phyloP scores from a whole-genome alignment of 2,329 filamentous ascomycete genomes.

The Tricladium varicosporioides region DNA sequence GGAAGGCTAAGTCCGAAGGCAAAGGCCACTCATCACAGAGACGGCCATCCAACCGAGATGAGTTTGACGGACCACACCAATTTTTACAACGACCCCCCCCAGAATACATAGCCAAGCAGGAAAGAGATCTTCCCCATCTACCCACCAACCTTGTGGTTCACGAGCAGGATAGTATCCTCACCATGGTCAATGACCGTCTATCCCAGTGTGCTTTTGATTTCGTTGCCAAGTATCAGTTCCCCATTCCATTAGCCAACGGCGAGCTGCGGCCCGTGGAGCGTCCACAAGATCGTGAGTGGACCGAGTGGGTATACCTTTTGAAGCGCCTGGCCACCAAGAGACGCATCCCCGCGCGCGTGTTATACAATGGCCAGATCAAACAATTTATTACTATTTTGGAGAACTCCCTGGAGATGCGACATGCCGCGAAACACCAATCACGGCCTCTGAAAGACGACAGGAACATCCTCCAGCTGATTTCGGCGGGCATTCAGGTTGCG shows the following conservation, averaged over 20 bases:
- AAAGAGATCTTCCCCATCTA: conserved; percentile 76
- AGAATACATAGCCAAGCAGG: conserved; percentile 71
- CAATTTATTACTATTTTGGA: conserved; percentile 86
- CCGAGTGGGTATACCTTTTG: conserved; percentile 85
- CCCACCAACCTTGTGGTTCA: conserved; percentile 79
- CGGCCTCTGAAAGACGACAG: conserved; percentile 83
- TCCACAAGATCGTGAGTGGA: conserved; percentile 81
- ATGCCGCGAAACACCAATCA: conserved; percentile 80
- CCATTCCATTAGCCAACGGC: conserved; percentile 68
- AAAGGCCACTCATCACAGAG: conserved; percentile 55
- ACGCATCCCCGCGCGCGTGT: conserved; percentile 76
- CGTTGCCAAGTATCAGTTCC: conserved; percentile 87
- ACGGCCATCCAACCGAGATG: conserved; percentile 77
- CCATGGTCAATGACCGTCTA: conserved; percentile 78
- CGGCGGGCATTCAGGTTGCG: conserved; percentile 81
- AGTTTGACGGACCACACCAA: conserved; percentile 86
- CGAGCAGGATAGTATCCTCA: conserved; percentile 80
- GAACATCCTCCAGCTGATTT: conserved; percentile 84
- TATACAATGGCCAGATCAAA: conserved; percentile 90
- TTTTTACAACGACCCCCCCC: conserved; percentile 71
- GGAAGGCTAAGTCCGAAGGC: conserved; percentile 45
- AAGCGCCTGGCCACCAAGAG: conserved; percentile 84
- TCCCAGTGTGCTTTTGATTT: conserved; percentile 88
- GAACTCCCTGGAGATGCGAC: conserved; percentile 84
- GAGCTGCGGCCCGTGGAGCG: conserved; percentile 76